Evolutionary conservation across 106 monocot genomes (phyloP), one percentile per base, ranked within the genome.

Genomic region (Dioscorea alata): DNA sequence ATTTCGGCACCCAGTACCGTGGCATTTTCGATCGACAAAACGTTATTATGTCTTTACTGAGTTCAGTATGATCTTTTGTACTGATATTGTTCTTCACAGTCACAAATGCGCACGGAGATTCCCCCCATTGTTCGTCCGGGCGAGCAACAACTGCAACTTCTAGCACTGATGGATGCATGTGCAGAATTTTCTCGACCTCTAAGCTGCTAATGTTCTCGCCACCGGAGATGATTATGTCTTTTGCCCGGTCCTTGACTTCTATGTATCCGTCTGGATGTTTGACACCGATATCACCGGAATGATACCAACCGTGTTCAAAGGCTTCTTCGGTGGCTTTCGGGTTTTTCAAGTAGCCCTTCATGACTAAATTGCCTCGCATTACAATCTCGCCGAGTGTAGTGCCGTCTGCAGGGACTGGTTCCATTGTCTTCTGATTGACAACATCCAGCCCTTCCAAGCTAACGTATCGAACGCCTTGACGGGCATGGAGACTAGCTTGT

Each of bases 341-440:
- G 49, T 90, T 90, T 20, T 77, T 90, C 8, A 90, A 61, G 66
- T 90, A 90, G 10, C 90, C 90, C 70, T 90, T 90, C 90, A 90
- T 90, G 58, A 90, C 83, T 2, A 60, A 15, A 48, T 86, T 90
- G 18, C 86, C 90, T 13, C 86, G 77, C 86, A 90, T 83, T 25
- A 90, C 86, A 10, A 90, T 86, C 58, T 90, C 90, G 1, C 90
- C 90, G 1, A 86, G 65, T 8, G 90, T 80, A 1, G 68, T 75
- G 14, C 86, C 86, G 12, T 90, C 90, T 0, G 83, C 61, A 10
- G 86, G 90, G 54, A 90, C 83, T 0, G 86, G 80, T 34, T 59
- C 23, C 85, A 83, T 80, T 23, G 83, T 83, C 33, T 77, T 80
- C 19, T 16, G 73, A 66, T 90, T 70, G 1, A 90, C 78, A 18